Evolutionary conservation across 805 yeast species (phyloP).

Genomic region (Yamadazyma kitorensis): DNA sequence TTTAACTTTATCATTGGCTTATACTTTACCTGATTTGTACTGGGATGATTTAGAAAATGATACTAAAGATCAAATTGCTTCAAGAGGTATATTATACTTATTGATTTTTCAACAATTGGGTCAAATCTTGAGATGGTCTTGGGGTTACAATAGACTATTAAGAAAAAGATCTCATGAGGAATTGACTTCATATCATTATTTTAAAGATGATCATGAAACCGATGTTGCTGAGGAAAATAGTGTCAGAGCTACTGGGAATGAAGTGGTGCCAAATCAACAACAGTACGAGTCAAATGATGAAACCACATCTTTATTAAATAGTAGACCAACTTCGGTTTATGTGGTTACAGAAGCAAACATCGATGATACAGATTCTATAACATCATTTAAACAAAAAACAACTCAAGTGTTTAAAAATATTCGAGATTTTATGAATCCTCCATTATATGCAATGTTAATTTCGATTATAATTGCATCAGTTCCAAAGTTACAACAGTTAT

Average conservation of each 20-base stretch:
- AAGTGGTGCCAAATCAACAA: too few relatives aligned
- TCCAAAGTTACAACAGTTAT: constrained; percentile 53
- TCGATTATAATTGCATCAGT: constrained; percentile 69
- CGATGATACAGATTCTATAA: constrained; percentile 1
- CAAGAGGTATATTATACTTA: constrained; percentile 72
- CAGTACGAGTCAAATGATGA: too few relatives aligned
- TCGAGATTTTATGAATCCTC: constrained; percentile 66
- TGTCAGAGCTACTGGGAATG: too few relatives aligned
- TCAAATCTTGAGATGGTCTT: constrained; percentile 79
- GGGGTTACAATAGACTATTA: constrained; percentile 77
- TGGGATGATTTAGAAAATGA: constrained; percentile 76
- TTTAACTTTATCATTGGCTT: constrained; percentile 73
- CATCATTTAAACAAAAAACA: not conserved
- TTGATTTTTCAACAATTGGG: constrained; percentile 81
- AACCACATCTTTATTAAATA: constrained; percentile 7
- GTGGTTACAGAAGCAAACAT: constrained; percentile 5
- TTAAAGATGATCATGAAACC: constrained; percentile 10
- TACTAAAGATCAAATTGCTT: constrained; percentile 65
- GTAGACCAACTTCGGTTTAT: not conserved
- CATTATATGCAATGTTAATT: constrained; percentile 70
- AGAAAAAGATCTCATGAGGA: constrained; percentile 46
- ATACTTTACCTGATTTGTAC: constrained; percentile 68
- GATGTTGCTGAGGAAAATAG: not conserved
- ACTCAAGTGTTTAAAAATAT: not conserved
- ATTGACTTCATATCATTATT: constrained; percentile 17